A percentile compares a stretch with the other conserved stretches of the same genome.
These are phyloP conservation scores for Russula earlei DNA, from an alignment of 768 basidiomycete species.

Conservation along the genomic window DNA sequence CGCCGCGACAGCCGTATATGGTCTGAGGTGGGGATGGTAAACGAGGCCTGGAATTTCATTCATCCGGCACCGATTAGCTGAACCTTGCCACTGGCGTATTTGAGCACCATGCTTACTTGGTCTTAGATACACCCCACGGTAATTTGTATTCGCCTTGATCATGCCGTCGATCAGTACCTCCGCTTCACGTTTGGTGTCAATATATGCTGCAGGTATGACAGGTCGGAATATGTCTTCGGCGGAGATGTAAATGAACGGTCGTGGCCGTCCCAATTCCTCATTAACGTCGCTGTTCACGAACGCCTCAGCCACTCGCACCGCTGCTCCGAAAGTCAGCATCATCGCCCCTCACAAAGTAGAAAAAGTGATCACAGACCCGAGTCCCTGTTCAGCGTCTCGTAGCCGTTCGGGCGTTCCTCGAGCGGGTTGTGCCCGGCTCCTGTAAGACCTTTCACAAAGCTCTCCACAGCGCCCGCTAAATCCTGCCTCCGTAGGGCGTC, in stretches of 20 bases:
- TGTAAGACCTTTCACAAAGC: constrained; percentile 34
- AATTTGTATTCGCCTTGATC: constrained; percentile 34
- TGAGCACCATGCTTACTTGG: constrained; percentile 60
- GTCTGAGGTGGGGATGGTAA: constrained; percentile 90
- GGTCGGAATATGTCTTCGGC: constrained; percentile 92
- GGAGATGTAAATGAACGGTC: constrained; percentile 90
- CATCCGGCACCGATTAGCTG: not conserved
- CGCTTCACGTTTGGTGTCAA: constrained; percentile 89
- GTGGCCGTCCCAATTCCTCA: constrained; percentile 24
- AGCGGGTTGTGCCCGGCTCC: constrained; percentile 47
- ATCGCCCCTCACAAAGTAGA: not conserved
- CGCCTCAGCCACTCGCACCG: constrained; percentile 67
- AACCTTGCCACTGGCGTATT: too few relatives aligned
- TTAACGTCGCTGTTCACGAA: constrained; percentile 42
- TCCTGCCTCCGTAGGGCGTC: constrained; percentile 51
- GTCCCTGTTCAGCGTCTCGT: constrained; percentile 82
- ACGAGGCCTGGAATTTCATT: constrained; percentile 58
- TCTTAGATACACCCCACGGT: constrained; percentile 73
- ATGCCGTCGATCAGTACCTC: constrained; percentile 59
- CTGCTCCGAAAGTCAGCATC: constrained; percentile 28
- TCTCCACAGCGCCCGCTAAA: constrained; percentile 40
- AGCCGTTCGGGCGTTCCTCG: constrained; percentile 40
- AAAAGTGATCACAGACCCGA: constrained; percentile 48
- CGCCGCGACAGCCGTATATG: constrained; percentile 80
- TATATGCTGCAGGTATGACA: constrained; percentile 75